A percentile compares a stretch with the other conserved stretches of the same genome.
These are phyloP conservation scores for Syzygium grande DNA, from an alignment of 345 rosid genomes.

Conservation along the genomic window DNA sequence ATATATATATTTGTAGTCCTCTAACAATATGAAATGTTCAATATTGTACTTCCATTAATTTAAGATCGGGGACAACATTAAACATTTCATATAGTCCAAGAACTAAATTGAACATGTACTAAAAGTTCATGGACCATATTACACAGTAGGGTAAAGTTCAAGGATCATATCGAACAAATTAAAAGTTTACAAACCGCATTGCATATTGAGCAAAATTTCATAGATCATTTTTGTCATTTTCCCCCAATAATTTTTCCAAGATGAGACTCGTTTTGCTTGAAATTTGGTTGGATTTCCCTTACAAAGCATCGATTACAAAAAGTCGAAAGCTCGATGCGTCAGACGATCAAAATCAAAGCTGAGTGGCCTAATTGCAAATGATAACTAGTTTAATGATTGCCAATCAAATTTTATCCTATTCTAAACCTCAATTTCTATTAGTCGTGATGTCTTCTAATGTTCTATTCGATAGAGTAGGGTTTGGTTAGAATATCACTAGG, in stretches of 20 bases:
- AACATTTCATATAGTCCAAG: too few species aligned
- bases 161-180: rapidly evolving
- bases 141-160: too few species aligned
- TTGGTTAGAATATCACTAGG: neutral
- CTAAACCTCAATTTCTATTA: neutral
- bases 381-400: neutral
- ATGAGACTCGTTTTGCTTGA: neutral
- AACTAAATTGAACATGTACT: too few species aligned
- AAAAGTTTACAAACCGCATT: too few species aligned
- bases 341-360: neutral
- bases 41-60: too few species aligned
- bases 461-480: neutral
- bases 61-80: too few species aligned
- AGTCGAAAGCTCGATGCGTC: neutral
- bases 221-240: neutral
- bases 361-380: neutral
- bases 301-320: neutral
- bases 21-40: too few species aligned
- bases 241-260: neutral
- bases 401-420: neutral
- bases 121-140: too few species aligned
- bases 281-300: neutral
- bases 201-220: neutral
- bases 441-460: neutral
- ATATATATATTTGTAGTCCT: too few species aligned